Base-by-base conservation (phyloP, 768 basidiomycete genomes). In the Serendipita indica region DNA sequence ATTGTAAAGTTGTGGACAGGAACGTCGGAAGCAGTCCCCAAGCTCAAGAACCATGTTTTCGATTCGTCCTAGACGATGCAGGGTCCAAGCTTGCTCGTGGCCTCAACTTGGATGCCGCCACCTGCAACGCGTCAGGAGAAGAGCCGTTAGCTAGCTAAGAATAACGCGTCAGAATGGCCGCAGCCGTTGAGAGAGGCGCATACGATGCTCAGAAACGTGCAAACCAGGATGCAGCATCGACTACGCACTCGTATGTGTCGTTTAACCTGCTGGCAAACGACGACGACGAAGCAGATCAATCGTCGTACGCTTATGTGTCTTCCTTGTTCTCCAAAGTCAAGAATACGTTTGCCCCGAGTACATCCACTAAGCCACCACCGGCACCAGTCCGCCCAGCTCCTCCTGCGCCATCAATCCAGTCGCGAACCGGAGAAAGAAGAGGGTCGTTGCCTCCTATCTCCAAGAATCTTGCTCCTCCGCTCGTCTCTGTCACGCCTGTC, bases 231-330 rank as follows among this genome's bases (percentile, higher is more conserved):
- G n/a, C n/a, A n/a, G n/a, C n/a, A n/a, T n/a, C n/a, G n/a, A n/a
- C n/a, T n/a, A n/a, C n/a, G n/a, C n/a, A n/a, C n/a, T n/a, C n/a
- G n/a, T n/a, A n/a, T n/a, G n/a, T n/a, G n/a, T n/a, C n/a, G n/a
- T n/a, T n/a, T n/a, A n/a, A n/a, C n/a, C n/a, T n/a, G n/a, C n/a
- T n/a, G n/a, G n/a, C n/a, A n/a, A n/a, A 86, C n/a, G 87, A 89
- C 67, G 90, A 92, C 68, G 89, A 91, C 67, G 89, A 91, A 69
- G 80, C 88, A 67, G 89, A 90, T 63, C 84, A 87, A 64, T 84
- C 87, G 5, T 89, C 86, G 14, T 89, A 89, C 68, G 83, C 86
- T 4, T 74, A 91, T 58, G 84, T 91, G 60, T 81, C 86, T 0
- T 86, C 85, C 20, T 73, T 92, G 27, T 77, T 91, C 58, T 87